phyloP scores from a whole-genome alignment of 106 monocot genomes.

The Cymbidium sinense region DNA sequence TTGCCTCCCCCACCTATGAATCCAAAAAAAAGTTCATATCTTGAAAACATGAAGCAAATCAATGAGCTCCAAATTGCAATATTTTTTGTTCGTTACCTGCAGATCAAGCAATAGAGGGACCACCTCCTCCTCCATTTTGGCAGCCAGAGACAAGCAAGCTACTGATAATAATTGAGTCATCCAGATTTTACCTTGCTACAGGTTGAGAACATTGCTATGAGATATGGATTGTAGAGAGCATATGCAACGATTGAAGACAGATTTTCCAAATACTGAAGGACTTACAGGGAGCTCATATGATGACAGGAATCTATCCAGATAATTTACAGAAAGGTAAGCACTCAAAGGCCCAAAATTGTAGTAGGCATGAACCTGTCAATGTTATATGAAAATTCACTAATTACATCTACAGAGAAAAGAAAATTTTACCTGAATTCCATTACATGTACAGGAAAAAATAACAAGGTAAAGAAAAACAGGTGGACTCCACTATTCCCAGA shows the following conservation, averaged over 20 bases:
- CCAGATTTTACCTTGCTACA: conserved; percentile 67
- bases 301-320: conserved; percentile 84
- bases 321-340: conserved; percentile 73
- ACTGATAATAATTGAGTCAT: conserved; percentile 74
- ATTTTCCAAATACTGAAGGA: neutral
- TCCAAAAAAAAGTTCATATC: neutral
- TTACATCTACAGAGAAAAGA: neutral
- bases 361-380: conserved; percentile 64
- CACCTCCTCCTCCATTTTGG: conserved; percentile 75
- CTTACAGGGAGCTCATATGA: conserved; percentile 69
- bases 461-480: neutral
- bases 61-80: neutral
- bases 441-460: neutral
- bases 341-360: conserved; percentile 61
- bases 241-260: neutral
- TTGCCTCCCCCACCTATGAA: conserved; percentile 36
- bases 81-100: conserved; percentile 44
- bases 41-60: neutral
- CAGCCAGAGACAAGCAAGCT: conserved; percentile 69
- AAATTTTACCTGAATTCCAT: neutral
- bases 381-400: neutral
- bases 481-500: neutral
- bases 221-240: neutral
- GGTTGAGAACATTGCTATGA: neutral
- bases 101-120: conserved; percentile 60